phyloP scores from a whole-genome alignment of 2,329 filamentous ascomycete species.

The Rutstroemia sp. region DNA sequence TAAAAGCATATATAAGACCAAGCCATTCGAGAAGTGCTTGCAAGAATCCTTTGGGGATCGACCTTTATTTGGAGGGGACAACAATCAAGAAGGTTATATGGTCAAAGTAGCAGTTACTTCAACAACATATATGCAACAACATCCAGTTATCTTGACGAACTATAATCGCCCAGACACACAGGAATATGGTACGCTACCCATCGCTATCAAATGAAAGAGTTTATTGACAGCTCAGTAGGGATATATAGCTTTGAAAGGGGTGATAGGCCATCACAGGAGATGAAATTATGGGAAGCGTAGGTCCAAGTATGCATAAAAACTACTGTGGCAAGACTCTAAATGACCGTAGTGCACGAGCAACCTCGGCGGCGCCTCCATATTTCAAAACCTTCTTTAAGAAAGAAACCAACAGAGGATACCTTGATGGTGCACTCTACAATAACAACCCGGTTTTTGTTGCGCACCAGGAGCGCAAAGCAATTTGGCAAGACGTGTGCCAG shows the following conservation, averaged over 20 bases:
- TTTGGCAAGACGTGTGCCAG: slow-evolving; percentile 26
- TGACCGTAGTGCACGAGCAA: slow-evolving; percentile 36
- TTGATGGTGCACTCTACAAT: slow-evolving; percentile 42
- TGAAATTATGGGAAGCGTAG: slow-evolving; percentile 44
- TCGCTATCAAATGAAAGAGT: neutral
- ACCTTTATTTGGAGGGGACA: slow-evolving; percentile 31
- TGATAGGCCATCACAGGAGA: slow-evolving; percentile 32
- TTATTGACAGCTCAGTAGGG: slow-evolving; percentile 7
- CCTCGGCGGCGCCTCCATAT: slow-evolving; percentile 40
- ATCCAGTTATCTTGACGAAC: slow-evolving; percentile 37
- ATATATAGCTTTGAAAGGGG: slow-evolving; percentile 35
- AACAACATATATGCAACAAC: slow-evolving; percentile 33
- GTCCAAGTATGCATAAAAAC: neutral
- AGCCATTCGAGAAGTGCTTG: slow-evolving; percentile 32
- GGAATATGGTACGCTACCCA: neutral
- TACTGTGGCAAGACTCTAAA: neutral
- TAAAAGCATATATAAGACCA: slow-evolving; percentile 29
- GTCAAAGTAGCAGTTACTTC: slow-evolving; percentile 37
- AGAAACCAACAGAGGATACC: slow-evolving; percentile 38
- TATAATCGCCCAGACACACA: slow-evolving; percentile 32
- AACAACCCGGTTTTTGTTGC: slow-evolving; percentile 45
- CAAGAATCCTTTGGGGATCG: slow-evolving; percentile 30
- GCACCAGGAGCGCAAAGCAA: slow-evolving; percentile 37
- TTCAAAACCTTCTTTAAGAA: slow-evolving; percentile 46
- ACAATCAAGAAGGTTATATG: slow-evolving; percentile 12